Percentiles rank a stretch among this genome's conserved stretches.
Conservation (phyloP, 176 grass and related monocot species). For the Cenchrus americanus region DNA sequence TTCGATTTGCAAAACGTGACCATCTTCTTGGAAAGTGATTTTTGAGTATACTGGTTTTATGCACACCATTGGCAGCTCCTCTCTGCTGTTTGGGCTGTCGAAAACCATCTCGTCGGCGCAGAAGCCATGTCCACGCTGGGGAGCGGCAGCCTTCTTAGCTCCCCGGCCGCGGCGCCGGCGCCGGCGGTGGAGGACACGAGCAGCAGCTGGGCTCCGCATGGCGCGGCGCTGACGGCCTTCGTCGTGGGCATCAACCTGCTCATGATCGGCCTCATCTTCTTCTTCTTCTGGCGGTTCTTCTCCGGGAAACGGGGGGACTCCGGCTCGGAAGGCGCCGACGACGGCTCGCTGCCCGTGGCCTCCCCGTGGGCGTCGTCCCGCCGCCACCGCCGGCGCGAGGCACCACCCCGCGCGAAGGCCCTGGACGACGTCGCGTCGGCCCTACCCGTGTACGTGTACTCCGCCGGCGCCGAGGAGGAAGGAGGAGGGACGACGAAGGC, state of each 20-base stretch:
- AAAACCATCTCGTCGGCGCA: slow-evolving; percentile 1
- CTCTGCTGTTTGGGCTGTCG: background rate
- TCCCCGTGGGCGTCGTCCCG: slow-evolving; percentile 28
- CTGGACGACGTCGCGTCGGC: slow-evolving; percentile 12
- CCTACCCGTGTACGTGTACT: slow-evolving; percentile 51
- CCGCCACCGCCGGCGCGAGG: background rate
- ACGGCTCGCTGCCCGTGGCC: slow-evolving; percentile 15
- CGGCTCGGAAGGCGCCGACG: background rate
- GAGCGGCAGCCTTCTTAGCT: background rate
- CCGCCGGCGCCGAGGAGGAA: background rate
- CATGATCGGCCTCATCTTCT: slow-evolving; percentile 54
- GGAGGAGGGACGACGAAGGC: slow-evolving; percentile 6
- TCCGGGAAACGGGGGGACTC: slow-evolving; percentile 26
- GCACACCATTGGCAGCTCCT: slow-evolving; percentile 2
- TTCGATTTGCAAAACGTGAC: background rate
- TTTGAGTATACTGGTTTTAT: slow-evolving; percentile 27
- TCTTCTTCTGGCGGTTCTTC: slow-evolving; percentile 75
- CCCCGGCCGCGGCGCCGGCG: slow-evolving; percentile 35
- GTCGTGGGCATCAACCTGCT: slow-evolving; percentile 61
- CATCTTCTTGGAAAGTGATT: background rate
- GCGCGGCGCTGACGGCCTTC: slow-evolving; percentile 31
- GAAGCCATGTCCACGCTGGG: slow-evolving; percentile 37
- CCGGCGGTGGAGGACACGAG: slow-evolving; percentile 6
- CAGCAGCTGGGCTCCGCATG: slow-evolving; percentile 44
- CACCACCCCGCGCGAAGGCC: too few species aligned